Conservation (phyloP, 176 grass and related monocot genomes). For the Carex myosuroides region DNA sequence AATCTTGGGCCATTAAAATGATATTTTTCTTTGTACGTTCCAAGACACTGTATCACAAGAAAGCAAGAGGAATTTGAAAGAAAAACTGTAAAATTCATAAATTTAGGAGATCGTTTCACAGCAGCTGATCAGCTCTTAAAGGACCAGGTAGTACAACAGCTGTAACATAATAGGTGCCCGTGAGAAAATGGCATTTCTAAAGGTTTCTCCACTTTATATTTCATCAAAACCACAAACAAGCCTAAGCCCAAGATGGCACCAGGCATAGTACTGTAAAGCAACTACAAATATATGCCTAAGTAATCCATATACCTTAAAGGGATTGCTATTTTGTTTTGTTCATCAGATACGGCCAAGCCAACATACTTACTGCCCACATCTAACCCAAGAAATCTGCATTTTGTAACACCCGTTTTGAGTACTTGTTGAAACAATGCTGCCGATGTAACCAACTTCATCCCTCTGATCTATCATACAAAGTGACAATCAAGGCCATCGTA, state of each 20-base stretch:
- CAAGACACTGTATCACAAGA: slow-evolving; percentile 61
- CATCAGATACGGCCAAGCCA: slow-evolving; percentile 65
- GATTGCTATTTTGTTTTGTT: slow-evolving; percentile 43
- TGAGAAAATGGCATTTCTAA: not conserved
- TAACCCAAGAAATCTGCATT: slow-evolving; percentile 55
- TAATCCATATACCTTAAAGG: slow-evolving; percentile 51
- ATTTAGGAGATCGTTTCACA: not conserved
- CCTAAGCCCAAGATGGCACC: not conserved
- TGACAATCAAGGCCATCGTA: not conserved
- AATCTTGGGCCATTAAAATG: slow-evolving; percentile 52
- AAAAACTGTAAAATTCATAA: not conserved
- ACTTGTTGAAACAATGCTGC: slow-evolving; percentile 56
- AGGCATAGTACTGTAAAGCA: not conserved
- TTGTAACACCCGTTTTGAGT: slow-evolving; percentile 17
- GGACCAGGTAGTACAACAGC: not conserved
- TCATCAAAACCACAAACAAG: not conserved
- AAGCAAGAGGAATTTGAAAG: not conserved
- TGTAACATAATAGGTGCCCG: not conserved
- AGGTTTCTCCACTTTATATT: not conserved
- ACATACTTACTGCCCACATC: slow-evolving; percentile 87
- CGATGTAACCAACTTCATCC: slow-evolving; percentile 65
- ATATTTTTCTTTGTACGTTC: slow-evolving; percentile 73
- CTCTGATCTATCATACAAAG: not conserved
- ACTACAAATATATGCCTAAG: not conserved
- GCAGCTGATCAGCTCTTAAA: not conserved